Evolutionary conservation across 495 filamentous ascomycete species (phyloP).

Genomic region (Hypoxylon crocopeplum): DNA sequence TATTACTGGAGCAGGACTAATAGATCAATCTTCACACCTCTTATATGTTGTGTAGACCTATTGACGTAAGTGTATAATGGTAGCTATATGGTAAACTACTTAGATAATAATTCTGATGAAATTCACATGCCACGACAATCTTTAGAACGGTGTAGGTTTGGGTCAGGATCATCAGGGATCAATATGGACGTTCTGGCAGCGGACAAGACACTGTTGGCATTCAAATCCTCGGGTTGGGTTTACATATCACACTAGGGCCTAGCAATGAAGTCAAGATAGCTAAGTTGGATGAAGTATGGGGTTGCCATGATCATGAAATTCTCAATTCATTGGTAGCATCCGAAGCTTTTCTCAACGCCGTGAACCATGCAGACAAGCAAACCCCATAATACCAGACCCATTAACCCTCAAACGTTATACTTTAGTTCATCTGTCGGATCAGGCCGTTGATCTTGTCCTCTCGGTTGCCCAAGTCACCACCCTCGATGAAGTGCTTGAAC

Average conservation of each 20-base stretch:
- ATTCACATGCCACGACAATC: too few species aligned
- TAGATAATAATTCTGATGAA: too few species aligned
- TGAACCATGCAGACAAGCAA: conserved; percentile 48
- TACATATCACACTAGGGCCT: neutral
- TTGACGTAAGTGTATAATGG: too few species aligned
- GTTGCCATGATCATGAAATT: conserved; percentile 42
- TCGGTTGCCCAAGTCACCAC: conserved; percentile 96
- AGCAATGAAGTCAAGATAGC: neutral
- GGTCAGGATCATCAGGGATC: too few species aligned
- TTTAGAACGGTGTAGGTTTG: too few species aligned
- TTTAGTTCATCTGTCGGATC: conserved; percentile 98
- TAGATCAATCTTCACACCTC: too few species aligned
- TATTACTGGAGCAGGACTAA: too few species aligned
- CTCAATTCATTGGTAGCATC: conserved; percentile 45
- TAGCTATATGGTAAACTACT: too few species aligned
- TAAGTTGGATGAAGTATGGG: conserved; percentile 11
- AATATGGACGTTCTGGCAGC: too few species aligned
- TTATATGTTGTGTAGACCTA: too few species aligned
- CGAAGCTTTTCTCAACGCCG: conserved; percentile 47
- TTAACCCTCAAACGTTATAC: conserved; percentile 31
- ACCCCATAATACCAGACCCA: conserved; percentile 46
- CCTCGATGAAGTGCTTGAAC: conserved; percentile 99
- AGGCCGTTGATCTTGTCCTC: conserved; percentile 98
- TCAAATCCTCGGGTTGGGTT: too few species aligned
- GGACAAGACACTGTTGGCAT: too few species aligned